These are phyloP conservation scores for Escallonia herrerae DNA, from an alignment of 129 eudicot genomes.

Conservation along the genomic window DNA sequence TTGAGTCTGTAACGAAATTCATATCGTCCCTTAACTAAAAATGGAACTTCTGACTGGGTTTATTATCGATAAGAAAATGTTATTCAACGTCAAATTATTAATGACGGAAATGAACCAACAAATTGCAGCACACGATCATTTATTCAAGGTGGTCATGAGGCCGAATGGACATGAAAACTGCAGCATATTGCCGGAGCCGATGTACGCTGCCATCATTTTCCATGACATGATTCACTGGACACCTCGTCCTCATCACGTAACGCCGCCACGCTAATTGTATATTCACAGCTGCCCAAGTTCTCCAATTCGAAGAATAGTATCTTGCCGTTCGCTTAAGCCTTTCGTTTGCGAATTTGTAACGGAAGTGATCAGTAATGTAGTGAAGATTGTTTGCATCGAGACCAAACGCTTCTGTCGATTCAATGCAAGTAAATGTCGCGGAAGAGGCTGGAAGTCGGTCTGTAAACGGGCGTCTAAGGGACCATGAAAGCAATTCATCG, in stretches of 20 bases:
- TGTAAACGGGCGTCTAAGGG: constrained; percentile 19
- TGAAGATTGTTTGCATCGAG: constrained; percentile 23
- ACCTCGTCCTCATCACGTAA: constrained; percentile 14
- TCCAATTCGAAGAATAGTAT: constrained; percentile 23
- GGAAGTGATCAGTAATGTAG: constrained; percentile 21
- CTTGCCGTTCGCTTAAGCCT: constrained; percentile 18
- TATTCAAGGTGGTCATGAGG: constrained; percentile 34
- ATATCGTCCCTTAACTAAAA: too few relatives aligned
- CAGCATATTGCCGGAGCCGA: constrained; percentile 23
- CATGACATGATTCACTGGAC: constrained; percentile 7
- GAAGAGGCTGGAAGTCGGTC: constrained; percentile 26
- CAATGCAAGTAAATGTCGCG: constrained; percentile 17
- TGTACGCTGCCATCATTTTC: not conserved
- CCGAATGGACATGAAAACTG: constrained; percentile 23
- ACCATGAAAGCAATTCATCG: constrained; percentile 23
- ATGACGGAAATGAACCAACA: not conserved
- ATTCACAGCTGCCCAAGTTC: constrained; percentile 26
- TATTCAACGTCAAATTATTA: not conserved
- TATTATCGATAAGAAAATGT: too few relatives aligned
- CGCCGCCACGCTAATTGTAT: constrained; percentile 28
- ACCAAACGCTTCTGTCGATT: constrained; percentile 22
- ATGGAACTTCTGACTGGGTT: too few relatives aligned
- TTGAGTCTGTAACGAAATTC: too few relatives aligned
- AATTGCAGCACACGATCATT: not conserved
- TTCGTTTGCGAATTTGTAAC: constrained; percentile 24